Evolutionary conservation across 371 early-diverging fungal genomes (phyloP).

Genomic region (Massospora cicadina): DNA sequence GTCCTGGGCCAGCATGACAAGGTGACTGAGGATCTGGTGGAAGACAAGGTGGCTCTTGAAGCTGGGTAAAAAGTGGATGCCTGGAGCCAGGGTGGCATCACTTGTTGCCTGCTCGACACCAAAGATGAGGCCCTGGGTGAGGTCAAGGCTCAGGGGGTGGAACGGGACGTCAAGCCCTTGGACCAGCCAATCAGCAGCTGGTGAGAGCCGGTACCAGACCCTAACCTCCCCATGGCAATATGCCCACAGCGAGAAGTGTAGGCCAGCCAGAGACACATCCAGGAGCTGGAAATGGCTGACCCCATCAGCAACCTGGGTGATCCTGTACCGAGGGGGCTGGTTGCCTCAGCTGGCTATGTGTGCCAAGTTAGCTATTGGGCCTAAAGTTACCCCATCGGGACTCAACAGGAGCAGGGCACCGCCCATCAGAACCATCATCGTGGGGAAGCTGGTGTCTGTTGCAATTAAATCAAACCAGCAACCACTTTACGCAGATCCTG

Average conservation of each 20-base stretch:
- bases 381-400: slow-evolving; percentile 20
- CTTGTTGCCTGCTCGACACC: slow-evolving; percentile 52
- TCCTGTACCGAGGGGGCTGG: slow-evolving; percentile 25
- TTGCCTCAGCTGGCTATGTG: slow-evolving; percentile 12
- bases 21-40: slow-evolving; percentile 5
- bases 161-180: slow-evolving; percentile 2
- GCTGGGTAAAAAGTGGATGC: slow-evolving; percentile 41
- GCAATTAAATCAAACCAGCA: too few relatives aligned
- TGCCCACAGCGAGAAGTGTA: slow-evolving; percentile 10
- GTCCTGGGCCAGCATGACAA: neutral
- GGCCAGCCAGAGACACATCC: slow-evolving; percentile 37
- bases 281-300: slow-evolving; percentile 36
- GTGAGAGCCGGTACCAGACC: slow-evolving; percentile 4
- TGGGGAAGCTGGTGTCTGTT: too few relatives aligned
- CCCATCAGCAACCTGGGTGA: slow-evolving; percentile 34
- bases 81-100: slow-evolving; percentile 24
- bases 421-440: slow-evolving; percentile 26
- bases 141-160: slow-evolving; percentile 34
- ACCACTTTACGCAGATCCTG: slow-evolving; percentile 20
- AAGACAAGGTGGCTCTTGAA: slow-evolving; percentile 31
- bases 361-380: neutral
- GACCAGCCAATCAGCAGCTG: neutral
- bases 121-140: slow-evolving; percentile 54
- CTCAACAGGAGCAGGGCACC: slow-evolving; percentile 26
- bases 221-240: slow-evolving; percentile 2